Conservation (phyloP, 2,329 filamentous ascomycete genomes). For the Aureobasidium sp. region DNA sequence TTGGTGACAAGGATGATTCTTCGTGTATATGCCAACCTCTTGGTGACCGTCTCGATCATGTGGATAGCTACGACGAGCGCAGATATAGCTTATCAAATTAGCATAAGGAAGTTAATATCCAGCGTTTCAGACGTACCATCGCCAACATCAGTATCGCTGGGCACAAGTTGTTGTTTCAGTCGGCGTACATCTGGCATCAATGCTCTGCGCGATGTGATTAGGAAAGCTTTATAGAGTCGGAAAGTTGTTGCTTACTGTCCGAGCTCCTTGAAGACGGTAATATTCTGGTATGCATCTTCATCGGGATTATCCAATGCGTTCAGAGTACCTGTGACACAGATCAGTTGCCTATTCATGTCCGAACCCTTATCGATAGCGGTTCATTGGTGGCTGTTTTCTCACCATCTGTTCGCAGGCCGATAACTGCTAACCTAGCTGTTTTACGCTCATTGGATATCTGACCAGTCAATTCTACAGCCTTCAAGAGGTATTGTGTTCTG, state of each 20-base stretch:
- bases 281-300: conserved; percentile 43
- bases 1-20: conserved; percentile 83
- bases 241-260: conserved; percentile 48
- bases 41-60: conserved; percentile 75
- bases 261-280: conserved; percentile 61
- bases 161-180: conserved; percentile 57
- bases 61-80: conserved; percentile 78
- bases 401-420: conserved; percentile 74
- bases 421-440: conserved; percentile 66
- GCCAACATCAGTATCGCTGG: conserved; percentile 62
- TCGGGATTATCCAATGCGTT: conserved; percentile 61
- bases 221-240: not conserved
- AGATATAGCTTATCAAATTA: conserved; percentile 53
- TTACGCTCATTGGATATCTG: conserved; percentile 62
- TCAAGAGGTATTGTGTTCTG: not conserved
- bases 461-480: not conserved
- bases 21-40: conserved; percentile 72
- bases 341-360: not conserved
- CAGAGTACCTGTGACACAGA: conserved; percentile 46
- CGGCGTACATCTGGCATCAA: conserved; percentile 62
- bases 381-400: conserved; percentile 17
- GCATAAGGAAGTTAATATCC: not conserved
- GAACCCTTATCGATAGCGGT: not conserved
- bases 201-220: conserved; percentile 34
- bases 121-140: conserved; percentile 51